Conservation (phyloP, 331 rosid genomes). For the Arachis monticola region DNA sequence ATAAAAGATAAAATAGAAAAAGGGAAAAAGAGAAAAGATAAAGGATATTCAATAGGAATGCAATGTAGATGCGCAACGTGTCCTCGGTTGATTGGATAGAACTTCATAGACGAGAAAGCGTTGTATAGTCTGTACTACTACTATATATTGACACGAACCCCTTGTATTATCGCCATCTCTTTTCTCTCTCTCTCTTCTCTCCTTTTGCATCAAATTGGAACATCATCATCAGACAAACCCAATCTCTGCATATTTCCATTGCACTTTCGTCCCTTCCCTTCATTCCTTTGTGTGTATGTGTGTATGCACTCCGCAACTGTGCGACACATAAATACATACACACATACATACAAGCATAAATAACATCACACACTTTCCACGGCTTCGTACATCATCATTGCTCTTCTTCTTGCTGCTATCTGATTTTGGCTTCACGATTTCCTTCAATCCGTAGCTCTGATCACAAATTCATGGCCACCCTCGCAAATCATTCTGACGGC, state of each 20-base stretch:
- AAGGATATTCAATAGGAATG: slow-evolving; percentile 19
- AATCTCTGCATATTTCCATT: slow-evolving; percentile 41
- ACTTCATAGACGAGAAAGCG: slow-evolving; percentile 11
- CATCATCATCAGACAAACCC: slow-evolving; percentile 31
- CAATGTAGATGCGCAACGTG: slow-evolving; percentile 34
- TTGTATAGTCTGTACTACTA: neutral
- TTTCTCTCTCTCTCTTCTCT: neutral
- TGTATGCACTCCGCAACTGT: slow-evolving; percentile 32
- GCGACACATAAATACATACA: slow-evolving; percentile 43
- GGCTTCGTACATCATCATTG: neutral
- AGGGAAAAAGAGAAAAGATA: neutral
- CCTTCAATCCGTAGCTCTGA: slow-evolving; percentile 34
- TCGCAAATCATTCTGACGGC: slow-evolving; percentile 40
- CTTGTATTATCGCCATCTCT: slow-evolving; percentile 12
- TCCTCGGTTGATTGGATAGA: neutral
- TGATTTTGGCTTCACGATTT: neutral
- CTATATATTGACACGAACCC: slow-evolving; percentile 17
- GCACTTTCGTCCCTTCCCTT: neutral
- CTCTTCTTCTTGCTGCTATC: neutral
- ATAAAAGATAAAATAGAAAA: no score
- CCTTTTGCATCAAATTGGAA: slow-evolving; percentile 21
- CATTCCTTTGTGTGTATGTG: slow-evolving; percentile 29
- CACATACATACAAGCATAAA: slow-evolving; percentile 30
- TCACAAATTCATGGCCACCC: slow-evolving; percentile 48
- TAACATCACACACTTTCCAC: neutral